Evolutionary conservation across 2,329 filamentous ascomycete species (phyloP).

Genomic region (Phialophora verrucosa): DNA sequence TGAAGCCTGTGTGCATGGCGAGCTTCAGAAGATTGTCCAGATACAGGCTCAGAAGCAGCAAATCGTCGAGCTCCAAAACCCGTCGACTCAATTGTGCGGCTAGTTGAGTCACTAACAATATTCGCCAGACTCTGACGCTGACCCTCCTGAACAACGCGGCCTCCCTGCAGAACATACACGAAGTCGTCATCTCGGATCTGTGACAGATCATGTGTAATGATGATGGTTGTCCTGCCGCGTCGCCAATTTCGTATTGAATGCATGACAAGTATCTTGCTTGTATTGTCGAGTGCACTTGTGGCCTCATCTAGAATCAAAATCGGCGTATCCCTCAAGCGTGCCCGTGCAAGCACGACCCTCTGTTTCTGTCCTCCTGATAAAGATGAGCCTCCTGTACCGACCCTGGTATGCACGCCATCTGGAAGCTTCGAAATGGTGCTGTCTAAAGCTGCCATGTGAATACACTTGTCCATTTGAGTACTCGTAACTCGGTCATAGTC

Average conservation of each 20-base stretch:
- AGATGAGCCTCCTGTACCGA: constrained; percentile 71
- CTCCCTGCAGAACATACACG: constrained; percentile 77
- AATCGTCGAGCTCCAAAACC: not conserved
- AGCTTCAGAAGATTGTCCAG: not conserved
- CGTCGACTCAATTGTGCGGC: not conserved
- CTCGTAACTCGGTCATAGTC: constrained; percentile 56
- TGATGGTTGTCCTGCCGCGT: constrained; percentile 79
- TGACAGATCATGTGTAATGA: constrained; percentile 88
- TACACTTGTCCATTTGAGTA: constrained; percentile 66
- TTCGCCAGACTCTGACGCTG: constrained; percentile 61
- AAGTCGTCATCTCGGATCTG: constrained; percentile 76
- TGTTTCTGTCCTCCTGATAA: constrained; percentile 88
- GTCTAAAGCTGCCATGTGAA: constrained; percentile 71
- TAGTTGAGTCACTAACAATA: not conserved
- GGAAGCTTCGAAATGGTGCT: constrained; percentile 71
- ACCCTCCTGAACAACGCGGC: constrained; percentile 71
- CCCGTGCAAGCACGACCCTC: constrained; percentile 78
- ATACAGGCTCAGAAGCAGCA: not conserved
- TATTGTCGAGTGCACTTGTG: constrained; percentile 82
- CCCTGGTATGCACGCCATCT: constrained; percentile 70
- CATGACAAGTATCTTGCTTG: constrained; percentile 71
- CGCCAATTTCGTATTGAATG: constrained; percentile 79
- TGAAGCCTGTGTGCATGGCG: not conserved
- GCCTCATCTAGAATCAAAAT: constrained; percentile 87
- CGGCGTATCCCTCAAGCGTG: constrained; percentile 75